A percentile compares a stretch with the other conserved stretches of the same genome.
Evolutionary conservation across 805 yeast genomes (phyloP).

Genomic region (Metschnikowia borealis): DNA sequence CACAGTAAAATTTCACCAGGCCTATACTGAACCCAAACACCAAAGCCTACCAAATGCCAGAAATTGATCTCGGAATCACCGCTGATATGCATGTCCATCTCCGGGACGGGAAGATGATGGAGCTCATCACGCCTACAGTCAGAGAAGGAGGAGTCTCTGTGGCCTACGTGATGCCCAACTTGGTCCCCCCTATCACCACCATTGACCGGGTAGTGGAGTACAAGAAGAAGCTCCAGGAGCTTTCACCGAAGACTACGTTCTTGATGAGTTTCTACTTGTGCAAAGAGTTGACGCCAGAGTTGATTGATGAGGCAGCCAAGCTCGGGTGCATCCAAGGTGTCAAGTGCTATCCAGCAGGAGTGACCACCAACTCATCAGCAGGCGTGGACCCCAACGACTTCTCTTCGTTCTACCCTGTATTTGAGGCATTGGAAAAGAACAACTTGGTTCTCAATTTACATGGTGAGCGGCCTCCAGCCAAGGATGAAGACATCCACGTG

Average conservation of each 20-base stretch:
- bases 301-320: constrained; percentile 73
- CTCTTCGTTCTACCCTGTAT: constrained; percentile 81
- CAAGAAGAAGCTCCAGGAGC: constrained; percentile 53
- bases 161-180: constrained; percentile 94
- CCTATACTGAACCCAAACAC: not conserved
- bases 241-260: constrained; percentile 82
- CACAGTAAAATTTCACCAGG: not conserved
- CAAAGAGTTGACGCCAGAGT: constrained; percentile 77
- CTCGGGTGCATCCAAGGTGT: constrained; percentile 74
- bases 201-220: constrained; percentile 69
- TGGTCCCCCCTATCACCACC: constrained; percentile 87
- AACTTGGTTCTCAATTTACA: constrained; percentile 81
- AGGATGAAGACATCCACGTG: constrained; percentile 69
- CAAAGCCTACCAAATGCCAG: constrained; percentile 14
- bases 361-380: constrained; percentile 89
- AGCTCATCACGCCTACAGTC: constrained; percentile 84
- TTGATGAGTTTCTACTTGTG: constrained; percentile 87
- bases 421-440: constrained; percentile 80
- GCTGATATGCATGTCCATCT: constrained; percentile 96
- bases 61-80: constrained; percentile 59
- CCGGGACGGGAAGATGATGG: constrained; percentile 92
- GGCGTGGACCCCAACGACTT: constrained; percentile 96
- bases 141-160: constrained; percentile 86
- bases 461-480: constrained; percentile 81
- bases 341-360: constrained; percentile 98